A percentile compares a stretch with the other conserved stretches of the same genome.
These are phyloP conservation scores for Aspergillus sp. DNA, from an alignment of 2,329 filamentous ascomycete genomes.

Conservation along the genomic window DNA sequence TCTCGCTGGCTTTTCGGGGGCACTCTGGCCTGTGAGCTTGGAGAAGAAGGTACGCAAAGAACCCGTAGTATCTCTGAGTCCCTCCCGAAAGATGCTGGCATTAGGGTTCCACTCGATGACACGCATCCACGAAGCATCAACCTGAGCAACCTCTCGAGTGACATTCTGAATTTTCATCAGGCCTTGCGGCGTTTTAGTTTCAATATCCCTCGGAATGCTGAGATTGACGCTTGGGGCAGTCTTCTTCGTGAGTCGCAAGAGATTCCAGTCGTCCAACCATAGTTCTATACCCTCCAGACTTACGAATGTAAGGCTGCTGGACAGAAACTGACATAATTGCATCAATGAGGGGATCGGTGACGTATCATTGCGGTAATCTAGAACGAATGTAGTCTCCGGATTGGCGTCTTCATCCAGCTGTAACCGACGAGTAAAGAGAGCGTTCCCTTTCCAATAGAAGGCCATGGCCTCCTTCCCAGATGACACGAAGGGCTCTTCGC, in stretches of 20 bases:
- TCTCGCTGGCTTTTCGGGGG: slow-evolving; percentile 40
- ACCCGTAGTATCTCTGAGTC: slow-evolving; percentile 50
- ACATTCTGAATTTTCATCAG: slow-evolving; percentile 85
- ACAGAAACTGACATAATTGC: slow-evolving; percentile 86
- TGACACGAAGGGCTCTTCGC: slow-evolving; percentile 94
- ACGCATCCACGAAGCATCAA: slow-evolving; percentile 87
- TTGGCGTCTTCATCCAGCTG: slow-evolving; percentile 67
- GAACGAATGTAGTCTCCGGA: slow-evolving; percentile 82
- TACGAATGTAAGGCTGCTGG: slow-evolving; percentile 94
- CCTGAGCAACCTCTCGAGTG: slow-evolving; percentile 83
- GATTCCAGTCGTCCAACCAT: slow-evolving; percentile 82
- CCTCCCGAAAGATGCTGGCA: slow-evolving; percentile 40
- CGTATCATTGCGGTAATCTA: slow-evolving; percentile 88
- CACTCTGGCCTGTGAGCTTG: slow-evolving; percentile 64
- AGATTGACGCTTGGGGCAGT: slow-evolving; percentile 75
- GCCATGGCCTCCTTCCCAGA: slow-evolving; percentile 93
- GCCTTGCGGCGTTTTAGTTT: slow-evolving; percentile 79
- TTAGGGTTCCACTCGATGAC: slow-evolving; percentile 81
- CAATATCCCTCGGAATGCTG: slow-evolving; percentile 73
- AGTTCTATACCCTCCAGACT: slow-evolving; percentile 84
- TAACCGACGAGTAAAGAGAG: slow-evolving; percentile 86
- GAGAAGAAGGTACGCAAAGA: slow-evolving; percentile 80
- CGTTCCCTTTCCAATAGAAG: slow-evolving; percentile 99
- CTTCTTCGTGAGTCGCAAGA: slow-evolving; percentile 81
- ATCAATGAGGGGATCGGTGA: slow-evolving; percentile 84